Evolutionary conservation across 257 asterid genomes (phyloP).

Genomic region (Salvia rosmarinus): DNA sequence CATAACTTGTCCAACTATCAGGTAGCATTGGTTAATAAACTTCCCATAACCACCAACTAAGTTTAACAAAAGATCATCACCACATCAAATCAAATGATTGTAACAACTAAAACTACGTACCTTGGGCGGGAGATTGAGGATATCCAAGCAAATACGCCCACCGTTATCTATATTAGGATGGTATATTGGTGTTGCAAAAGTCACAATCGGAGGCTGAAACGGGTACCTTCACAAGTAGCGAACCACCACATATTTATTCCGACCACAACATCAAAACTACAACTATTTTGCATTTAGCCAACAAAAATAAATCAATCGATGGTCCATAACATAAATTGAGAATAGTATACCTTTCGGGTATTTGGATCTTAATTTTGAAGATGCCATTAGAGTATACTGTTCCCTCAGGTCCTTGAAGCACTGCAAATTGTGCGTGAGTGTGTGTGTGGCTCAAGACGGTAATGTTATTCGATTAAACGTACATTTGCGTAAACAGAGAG

Average conservation of each 20-base stretch:
- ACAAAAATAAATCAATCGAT: background rate
- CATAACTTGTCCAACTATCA: background rate
- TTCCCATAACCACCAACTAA: background rate
- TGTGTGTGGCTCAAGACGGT: background rate
- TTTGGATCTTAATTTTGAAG: constrained; percentile 67
- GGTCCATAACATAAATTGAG: background rate
- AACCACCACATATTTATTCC: background rate
- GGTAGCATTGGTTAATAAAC: background rate
- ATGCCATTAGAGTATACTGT: constrained; percentile 70
- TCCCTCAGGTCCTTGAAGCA: constrained; percentile 73
- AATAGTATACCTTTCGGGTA: constrained; percentile 65
- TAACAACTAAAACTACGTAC: constrained; percentile 33
- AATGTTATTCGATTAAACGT: constrained; percentile 1
- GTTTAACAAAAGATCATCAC: background rate
- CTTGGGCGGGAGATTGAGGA: constrained; percentile 95
- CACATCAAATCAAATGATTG: background rate
- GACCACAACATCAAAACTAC: background rate
- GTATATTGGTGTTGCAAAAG: constrained; percentile 72
- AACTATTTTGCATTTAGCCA: background rate
- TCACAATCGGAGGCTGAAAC: constrained; percentile 86
- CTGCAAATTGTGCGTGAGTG: constrained; percentile 38
- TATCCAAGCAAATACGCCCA: constrained; percentile 93
- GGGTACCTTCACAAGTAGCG: constrained; percentile 59
- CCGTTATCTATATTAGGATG: constrained; percentile 92
- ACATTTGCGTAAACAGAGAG: background rate